These are phyloP conservation scores for Phlyctochytrium planicorne DNA, from an alignment of 192 early-diverging fungal genomes.

Conservation along the genomic window DNA sequence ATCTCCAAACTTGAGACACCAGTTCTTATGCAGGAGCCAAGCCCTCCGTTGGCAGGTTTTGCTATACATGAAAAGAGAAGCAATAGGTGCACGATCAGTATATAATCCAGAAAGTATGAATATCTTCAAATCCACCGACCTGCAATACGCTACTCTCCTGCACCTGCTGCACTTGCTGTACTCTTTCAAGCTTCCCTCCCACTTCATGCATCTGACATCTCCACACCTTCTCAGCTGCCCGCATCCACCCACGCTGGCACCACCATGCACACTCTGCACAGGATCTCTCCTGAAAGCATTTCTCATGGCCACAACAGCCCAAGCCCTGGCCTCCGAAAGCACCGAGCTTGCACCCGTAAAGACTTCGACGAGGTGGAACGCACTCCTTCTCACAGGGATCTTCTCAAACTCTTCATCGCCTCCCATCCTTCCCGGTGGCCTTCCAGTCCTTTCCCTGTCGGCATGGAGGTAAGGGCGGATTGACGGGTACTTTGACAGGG, in stretches of 20 bases:
- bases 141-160: slow-evolving; percentile 29
- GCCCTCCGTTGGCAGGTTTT: slow-evolving; percentile 27
- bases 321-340: slow-evolving; percentile 16
- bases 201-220: slow-evolving; percentile 12
- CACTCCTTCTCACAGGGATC: neutral
- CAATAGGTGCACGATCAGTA: neutral
- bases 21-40: slow-evolving; percentile 32
- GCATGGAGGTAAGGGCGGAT: slow-evolving; percentile 60
- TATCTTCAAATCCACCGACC: slow-evolving; percentile 12
- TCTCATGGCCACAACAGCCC: slow-evolving; percentile 14
- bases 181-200: slow-evolving; percentile 29
- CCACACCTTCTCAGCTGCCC: slow-evolving; percentile 26
- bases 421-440: slow-evolving; percentile 3
- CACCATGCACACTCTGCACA: neutral
- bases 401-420: slow-evolving; percentile 13
- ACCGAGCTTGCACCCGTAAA: slow-evolving; percentile 18
- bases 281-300: slow-evolving; percentile 30
- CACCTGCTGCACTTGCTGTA: slow-evolving; percentile 28
- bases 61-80: slow-evolving; percentile 1
- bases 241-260: neutral
- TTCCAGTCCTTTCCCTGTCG: slow-evolving; percentile 11
- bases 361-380: slow-evolving; percentile 25
- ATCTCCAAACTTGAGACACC: slow-evolving; percentile 26
- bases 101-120: too few species aligned
- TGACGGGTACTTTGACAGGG: slow-evolving; percentile 85